Percentiles rank a stretch among this genome's conserved stretches.
Evolutionary conservation across 257 asterid species (phyloP).

Genomic region (Solanum peruvianum): DNA sequence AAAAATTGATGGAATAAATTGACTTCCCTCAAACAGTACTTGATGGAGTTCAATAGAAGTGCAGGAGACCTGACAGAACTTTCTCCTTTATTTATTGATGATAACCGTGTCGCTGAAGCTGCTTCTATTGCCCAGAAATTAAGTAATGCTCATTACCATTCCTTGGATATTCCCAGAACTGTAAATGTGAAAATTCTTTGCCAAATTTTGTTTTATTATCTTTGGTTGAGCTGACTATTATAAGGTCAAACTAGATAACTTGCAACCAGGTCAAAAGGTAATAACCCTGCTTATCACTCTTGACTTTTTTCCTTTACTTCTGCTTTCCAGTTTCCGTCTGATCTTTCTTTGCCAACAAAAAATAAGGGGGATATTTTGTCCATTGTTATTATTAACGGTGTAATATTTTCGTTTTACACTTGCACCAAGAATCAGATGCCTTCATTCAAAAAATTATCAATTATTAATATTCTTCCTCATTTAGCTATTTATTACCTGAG

Average conservation of each 20-base stretch:
- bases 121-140: conserved; percentile 98
- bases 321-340: not conserved
- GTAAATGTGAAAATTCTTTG: not conserved
- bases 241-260: not conserved
- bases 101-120: conserved; percentile 97
- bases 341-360: not conserved
- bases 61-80: conserved; percentile 97
- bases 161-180: not conserved
- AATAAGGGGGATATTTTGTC: not conserved
- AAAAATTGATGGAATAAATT: not conserved
- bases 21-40: conserved; percentile 52
- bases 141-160: conserved; percentile 42
- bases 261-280: not conserved
- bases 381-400: not conserved
- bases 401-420: not conserved
- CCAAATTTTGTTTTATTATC: not conserved
- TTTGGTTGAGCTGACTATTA: not conserved
- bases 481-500: not conserved
- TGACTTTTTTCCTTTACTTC: not conserved
- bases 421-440: not conserved
- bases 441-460: not conserved
- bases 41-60: conserved; percentile 98
- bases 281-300: not conserved
- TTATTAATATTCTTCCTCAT: not conserved
- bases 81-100: conserved; percentile 93